Evolutionary conservation across 306 rosid species (phyloP).

Genomic region (Alnus rubra): DNA sequence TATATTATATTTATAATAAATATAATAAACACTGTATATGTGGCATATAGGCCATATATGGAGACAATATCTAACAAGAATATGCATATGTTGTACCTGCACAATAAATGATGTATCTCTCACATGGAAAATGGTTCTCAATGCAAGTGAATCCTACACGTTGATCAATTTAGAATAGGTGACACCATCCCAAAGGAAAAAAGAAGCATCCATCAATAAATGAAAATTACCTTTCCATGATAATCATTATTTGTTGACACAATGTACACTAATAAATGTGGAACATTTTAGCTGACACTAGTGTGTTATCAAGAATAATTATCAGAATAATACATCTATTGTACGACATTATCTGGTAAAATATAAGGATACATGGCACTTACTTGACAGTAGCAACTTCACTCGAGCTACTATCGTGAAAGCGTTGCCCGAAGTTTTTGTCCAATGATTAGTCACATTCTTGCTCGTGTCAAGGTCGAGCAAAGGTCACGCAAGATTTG

Average conservation of each 20-base stretch:
- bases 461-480: no score
- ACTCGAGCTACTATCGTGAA: no score
- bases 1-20: no score
- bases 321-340: conserved; percentile 1
- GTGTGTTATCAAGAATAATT: conserved; percentile 24
- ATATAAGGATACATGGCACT: not conserved
- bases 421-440: no score
- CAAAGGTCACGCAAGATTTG: no score
- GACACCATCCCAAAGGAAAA: not conserved
- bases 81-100: not conserved
- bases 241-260: conserved; percentile 42
- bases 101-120: not conserved
- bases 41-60: no score
- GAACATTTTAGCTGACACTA: conserved; percentile 75
- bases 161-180: conserved; percentile 7
- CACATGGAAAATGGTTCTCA: not conserved
- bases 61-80: no score
- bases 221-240: conserved; percentile 74
- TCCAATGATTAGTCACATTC: no score
- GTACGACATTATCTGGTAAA: not conserved
- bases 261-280: no score
- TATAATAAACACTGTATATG: no score
- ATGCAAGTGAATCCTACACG: conserved; percentile 39
- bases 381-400: no score
- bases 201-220: not conserved